Conservation (phyloP, 768 basidiomycete genomes). For the Naganishia friedmannii region DNA sequence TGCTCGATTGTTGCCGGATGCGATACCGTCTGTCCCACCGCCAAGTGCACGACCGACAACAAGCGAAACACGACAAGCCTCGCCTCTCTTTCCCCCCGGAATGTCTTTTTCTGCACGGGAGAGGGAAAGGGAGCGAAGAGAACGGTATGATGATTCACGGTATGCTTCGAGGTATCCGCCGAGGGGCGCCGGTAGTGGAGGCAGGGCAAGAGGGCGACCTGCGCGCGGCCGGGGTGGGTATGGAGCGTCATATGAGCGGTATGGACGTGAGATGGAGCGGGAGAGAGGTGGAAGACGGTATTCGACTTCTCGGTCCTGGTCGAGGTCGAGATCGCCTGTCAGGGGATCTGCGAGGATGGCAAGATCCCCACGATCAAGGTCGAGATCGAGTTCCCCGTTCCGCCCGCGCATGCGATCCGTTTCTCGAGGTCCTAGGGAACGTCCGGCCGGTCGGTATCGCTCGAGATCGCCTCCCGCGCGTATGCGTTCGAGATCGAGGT, state of each 20-base stretch:
- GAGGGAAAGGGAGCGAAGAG: background rate
- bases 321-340: background rate
- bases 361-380: background rate
- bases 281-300: background rate
- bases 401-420: background rate
- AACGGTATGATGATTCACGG: background rate
- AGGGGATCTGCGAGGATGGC: too few species aligned
- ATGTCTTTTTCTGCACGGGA: background rate
- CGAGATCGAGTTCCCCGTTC: slow-evolving; percentile 1
- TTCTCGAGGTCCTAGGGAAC: background rate
- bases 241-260: slow-evolving; percentile 9
- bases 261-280: slow-evolving; percentile 1
- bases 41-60: too few species aligned
- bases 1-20: too few species aligned
- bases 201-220: background rate
- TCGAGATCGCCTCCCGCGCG: background rate
- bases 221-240: background rate
- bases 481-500: background rate
- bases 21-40: too few species aligned
- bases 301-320: slow-evolving; percentile 3
- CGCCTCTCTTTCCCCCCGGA: too few species aligned
- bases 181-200: too few species aligned
- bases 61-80: too few species aligned
- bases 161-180: background rate
- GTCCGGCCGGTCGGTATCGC: background rate